Percentiles rank a stretch among this genome's conserved stretches.
Evolutionary conservation across 2,329 filamentous ascomycete species (phyloP).

Genomic region (Xylariaceae sp.): DNA sequence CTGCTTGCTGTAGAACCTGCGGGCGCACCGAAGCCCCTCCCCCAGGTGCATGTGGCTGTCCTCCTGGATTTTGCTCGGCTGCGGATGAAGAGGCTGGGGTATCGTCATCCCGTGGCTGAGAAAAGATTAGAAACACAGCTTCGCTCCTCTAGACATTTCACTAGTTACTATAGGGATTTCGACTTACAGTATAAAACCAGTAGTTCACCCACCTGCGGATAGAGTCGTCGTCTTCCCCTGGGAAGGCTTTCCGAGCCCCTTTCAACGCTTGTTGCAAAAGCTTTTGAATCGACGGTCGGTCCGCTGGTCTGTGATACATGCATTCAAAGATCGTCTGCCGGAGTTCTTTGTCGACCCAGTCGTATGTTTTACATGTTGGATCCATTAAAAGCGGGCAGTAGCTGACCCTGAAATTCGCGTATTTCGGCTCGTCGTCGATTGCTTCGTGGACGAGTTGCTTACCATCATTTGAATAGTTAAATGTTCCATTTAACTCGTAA

Average conservation of each 20-base stretch:
- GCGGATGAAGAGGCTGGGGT: no score
- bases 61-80: no score
- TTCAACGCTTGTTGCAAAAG: conserved; percentile 12
- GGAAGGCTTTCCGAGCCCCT: background rate
- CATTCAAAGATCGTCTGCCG: conserved; percentile 16
- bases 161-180: background rate
- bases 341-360: conserved; percentile 14
- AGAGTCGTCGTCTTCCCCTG: conserved; percentile 9
- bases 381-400: conserved; percentile 18
- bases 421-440: background rate
- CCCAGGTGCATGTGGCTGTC: no score
- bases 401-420: conserved; percentile 10
- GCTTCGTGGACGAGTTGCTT: background rate
- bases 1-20: no score
- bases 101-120: no score
- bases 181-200: conserved; percentile 10
- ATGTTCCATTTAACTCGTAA: background rate
- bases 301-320: conserved; percentile 17
- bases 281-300: conserved; percentile 14
- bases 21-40: no score
- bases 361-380: conserved; percentile 1
- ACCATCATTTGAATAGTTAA: background rate
- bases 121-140: no score
- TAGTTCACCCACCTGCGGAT: conserved; percentile 13
- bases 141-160: background rate